Percentiles rank a stretch among this genome's conserved stretches.
Conservation (phyloP, 2,329 filamentous ascomycete species). For the Colletotrichum endophyticum region DNA sequence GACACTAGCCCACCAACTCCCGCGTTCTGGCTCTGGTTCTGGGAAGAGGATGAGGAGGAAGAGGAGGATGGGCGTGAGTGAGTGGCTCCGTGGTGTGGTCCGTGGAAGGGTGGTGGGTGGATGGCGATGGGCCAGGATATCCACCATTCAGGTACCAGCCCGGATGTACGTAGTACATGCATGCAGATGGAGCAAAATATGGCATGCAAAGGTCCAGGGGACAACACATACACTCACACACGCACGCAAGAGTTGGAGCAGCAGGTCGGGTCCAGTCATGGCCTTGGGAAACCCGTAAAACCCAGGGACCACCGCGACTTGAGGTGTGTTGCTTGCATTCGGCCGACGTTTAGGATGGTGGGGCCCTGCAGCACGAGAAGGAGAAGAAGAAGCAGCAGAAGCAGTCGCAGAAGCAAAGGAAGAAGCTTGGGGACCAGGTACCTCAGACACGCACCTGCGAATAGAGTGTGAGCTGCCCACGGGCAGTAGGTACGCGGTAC, state of each 20-base stretch:
- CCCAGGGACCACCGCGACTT: not conserved
- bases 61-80: not conserved
- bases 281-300: not conserved
- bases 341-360: conserved; percentile 8
- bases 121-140: conserved; percentile 1
- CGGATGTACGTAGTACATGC: not conserved
- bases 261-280: not conserved
- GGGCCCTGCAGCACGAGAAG: not conserved
- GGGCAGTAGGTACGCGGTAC: not conserved
- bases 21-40: not conserved
- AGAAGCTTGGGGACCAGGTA: not conserved
- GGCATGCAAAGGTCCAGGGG: not conserved
- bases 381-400: not conserved
- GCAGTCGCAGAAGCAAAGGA: not conserved
- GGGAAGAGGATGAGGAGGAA: not conserved
- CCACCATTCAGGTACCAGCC: conserved; percentile 18
- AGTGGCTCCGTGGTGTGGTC: not conserved
- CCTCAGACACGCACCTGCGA: not conserved
- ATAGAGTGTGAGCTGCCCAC: not conserved
- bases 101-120: not conserved
- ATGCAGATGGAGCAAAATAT: not conserved
- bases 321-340: not conserved
- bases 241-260: not conserved
- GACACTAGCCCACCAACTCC: not conserved
- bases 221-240: not conserved